Conservation (phyloP, 129 eudicot species). For the Flaveria robusta region DNA sequence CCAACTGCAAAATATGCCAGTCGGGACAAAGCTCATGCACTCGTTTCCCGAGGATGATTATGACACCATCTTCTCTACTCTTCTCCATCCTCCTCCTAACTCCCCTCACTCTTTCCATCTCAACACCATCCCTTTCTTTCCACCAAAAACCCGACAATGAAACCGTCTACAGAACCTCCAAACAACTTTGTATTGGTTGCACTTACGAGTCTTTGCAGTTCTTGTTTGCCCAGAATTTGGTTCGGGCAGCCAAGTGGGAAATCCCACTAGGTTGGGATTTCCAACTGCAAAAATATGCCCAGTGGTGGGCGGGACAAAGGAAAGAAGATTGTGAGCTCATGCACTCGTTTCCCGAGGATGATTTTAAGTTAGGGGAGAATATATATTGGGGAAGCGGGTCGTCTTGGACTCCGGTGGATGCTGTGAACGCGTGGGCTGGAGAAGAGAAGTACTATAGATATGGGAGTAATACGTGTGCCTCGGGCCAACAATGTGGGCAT, state of each 20-base stretch:
- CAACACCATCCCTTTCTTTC: slow-evolving; percentile 29
- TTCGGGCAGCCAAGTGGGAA: slow-evolving; percentile 73
- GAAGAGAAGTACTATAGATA: slow-evolving; percentile 67
- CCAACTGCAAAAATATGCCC: slow-evolving; percentile 56
- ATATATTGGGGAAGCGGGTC: slow-evolving; percentile 84
- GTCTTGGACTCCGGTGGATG: slow-evolving; percentile 63
- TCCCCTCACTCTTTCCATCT: slow-evolving; percentile 29
- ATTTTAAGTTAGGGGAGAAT: slow-evolving; percentile 72
- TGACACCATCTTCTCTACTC: slow-evolving; percentile 28
- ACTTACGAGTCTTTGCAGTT: slow-evolving; percentile 59
- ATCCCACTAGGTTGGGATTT: slow-evolving; percentile 66
- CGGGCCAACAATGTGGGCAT: slow-evolving; percentile 74
- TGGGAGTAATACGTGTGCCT: slow-evolving; percentile 46
- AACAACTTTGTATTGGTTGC: slow-evolving; percentile 70
- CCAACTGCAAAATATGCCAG: slow-evolving; percentile 48
- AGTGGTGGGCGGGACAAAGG: slow-evolving; percentile 80
- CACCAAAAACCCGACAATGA: slow-evolving; percentile 46
- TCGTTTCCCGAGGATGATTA: slow-evolving; percentile 73
- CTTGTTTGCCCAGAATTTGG: slow-evolving; percentile 61
- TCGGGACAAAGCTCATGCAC: slow-evolving; percentile 63
- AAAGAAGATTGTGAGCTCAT: slow-evolving; percentile 49
- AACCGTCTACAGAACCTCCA: slow-evolving; percentile 55
- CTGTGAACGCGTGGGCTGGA: slow-evolving; percentile 70
- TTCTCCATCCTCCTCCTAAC: slow-evolving; percentile 27
- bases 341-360: slow-evolving; percentile 78